Conservation (phyloP, 2,329 filamentous ascomycete genomes). For the Neonectria ditissima region DNA sequence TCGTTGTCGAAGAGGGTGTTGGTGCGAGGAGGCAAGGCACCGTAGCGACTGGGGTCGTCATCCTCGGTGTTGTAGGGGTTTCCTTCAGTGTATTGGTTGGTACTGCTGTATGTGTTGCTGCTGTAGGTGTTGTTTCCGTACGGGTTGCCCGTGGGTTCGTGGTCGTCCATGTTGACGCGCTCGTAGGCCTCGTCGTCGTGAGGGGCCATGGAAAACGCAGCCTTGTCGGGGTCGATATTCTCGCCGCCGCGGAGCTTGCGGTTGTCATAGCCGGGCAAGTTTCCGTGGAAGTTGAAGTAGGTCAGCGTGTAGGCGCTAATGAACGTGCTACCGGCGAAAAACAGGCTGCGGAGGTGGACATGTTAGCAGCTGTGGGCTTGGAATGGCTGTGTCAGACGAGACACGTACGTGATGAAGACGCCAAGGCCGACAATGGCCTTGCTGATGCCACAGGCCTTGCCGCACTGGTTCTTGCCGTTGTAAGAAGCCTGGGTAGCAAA, state of each 20-base stretch:
- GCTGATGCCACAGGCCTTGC: conserved; percentile 68
- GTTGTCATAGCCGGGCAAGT: conserved; percentile 71
- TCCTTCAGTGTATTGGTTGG: conserved; percentile 52
- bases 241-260: conserved; percentile 54
- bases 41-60: conserved; percentile 55
- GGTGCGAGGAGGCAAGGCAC: conserved; percentile 51
- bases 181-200: conserved; percentile 75
- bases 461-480: conserved; percentile 68
- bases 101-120: conserved; percentile 42
- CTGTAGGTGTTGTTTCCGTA: conserved; percentile 50
- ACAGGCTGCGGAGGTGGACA: conserved; percentile 57
- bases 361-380: conserved; percentile 18
- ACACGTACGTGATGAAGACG: conserved; percentile 71
- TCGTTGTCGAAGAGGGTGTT: conserved; percentile 63
- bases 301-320: conserved; percentile 70
- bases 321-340: conserved; percentile 65
- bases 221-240: conserved; percentile 76
- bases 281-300: conserved; percentile 72
- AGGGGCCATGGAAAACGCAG: conserved; percentile 75
- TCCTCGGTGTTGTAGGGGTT: conserved; percentile 55
- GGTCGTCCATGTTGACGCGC: conserved; percentile 68
- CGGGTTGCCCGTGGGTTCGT: conserved; percentile 52
- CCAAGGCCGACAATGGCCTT: conserved; percentile 72
- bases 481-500: conserved; percentile 75
- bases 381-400: neutral